These are phyloP conservation scores for Xylaria acuta DNA, from an alignment of 495 filamentous ascomycete species.

Conservation along the genomic window DNA sequence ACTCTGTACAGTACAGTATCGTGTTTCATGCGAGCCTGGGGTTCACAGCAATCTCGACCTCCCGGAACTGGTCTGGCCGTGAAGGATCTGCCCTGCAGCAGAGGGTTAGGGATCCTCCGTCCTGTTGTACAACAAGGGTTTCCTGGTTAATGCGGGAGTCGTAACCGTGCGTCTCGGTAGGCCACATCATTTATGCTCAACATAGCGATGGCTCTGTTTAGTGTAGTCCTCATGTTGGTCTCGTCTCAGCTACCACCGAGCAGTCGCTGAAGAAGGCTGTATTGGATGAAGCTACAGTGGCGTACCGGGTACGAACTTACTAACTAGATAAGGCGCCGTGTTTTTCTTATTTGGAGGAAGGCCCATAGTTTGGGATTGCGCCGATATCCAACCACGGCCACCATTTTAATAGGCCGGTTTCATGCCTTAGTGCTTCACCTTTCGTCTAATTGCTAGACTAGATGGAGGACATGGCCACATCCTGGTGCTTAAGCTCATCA, in stretches of 20 bases:
- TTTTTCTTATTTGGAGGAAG: background rate
- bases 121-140: slow-evolving; percentile 22
- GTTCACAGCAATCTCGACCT: slow-evolving; percentile 13
- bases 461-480: background rate
- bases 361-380: background rate
- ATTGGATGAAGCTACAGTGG: background rate
- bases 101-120: slow-evolving; percentile 26
- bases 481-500: slow-evolving; percentile 12
- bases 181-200: slow-evolving; percentile 19
- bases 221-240: background rate
- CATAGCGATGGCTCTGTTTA: slow-evolving; percentile 1
- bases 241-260: background rate
- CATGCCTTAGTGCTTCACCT: background rate
- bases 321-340: background rate
- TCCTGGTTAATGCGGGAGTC: slow-evolving; percentile 18
- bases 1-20: background rate
- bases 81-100: slow-evolving; percentile 26
- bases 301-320: background rate
- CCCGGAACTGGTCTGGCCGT: slow-evolving; percentile 21
- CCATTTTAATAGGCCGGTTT: background rate
- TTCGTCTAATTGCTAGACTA: background rate
- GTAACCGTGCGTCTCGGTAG: slow-evolving; percentile 12
- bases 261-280: background rate
- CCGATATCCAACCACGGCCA: background rate
- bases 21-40: slow-evolving; percentile 10